phyloP scores from a whole-genome alignment of 2,329 filamentous ascomycete species.

The Fusarium sp. region DNA sequence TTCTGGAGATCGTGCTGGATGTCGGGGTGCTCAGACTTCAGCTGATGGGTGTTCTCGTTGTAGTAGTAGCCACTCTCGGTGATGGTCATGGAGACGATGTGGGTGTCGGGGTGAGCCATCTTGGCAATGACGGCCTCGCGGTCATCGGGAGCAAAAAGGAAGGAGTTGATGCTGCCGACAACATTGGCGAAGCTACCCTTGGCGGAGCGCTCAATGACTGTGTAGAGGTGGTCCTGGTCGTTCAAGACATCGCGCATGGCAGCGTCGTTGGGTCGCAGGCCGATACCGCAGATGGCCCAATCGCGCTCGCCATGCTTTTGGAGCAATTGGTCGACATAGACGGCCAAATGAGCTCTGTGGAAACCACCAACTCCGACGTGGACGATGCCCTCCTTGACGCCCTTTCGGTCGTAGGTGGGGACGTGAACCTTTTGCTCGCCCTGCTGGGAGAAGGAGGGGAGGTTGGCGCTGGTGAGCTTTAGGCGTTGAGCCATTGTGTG shows the following conservation, averaged over 20 bases:
- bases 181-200: slow-evolving; percentile 64
- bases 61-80: slow-evolving; percentile 72
- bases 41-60: slow-evolving; percentile 71
- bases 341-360: slow-evolving; percentile 68
- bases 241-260: slow-evolving; percentile 66
- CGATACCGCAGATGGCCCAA: slow-evolving; percentile 68
- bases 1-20: slow-evolving; percentile 65
- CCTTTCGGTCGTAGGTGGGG: slow-evolving; percentile 61
- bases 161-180: slow-evolving; percentile 67
- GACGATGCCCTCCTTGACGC: slow-evolving; percentile 68
- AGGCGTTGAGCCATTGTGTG: slow-evolving; percentile 39
- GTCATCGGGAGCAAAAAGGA: slow-evolving; percentile 67
- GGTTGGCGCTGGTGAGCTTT: slow-evolving; percentile 50
- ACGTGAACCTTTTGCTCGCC: slow-evolving; percentile 46
- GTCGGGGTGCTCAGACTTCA: slow-evolving; percentile 64
- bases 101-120: slow-evolving; percentile 69
- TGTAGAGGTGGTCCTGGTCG: slow-evolving; percentile 67
- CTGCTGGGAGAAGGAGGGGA: slow-evolving; percentile 42
- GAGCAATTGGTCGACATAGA: slow-evolving; percentile 66
- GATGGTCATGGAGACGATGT: slow-evolving; percentile 69
- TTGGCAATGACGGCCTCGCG: slow-evolving; percentile 67
- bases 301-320: slow-evolving; percentile 61
- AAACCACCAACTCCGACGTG: slow-evolving; percentile 70
- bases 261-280: slow-evolving; percentile 65
- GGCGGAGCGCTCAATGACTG: slow-evolving; percentile 68